Evolutionary conservation across 805 yeast species (phyloP).

Genomic region (Ogataea saltuana): DNA sequence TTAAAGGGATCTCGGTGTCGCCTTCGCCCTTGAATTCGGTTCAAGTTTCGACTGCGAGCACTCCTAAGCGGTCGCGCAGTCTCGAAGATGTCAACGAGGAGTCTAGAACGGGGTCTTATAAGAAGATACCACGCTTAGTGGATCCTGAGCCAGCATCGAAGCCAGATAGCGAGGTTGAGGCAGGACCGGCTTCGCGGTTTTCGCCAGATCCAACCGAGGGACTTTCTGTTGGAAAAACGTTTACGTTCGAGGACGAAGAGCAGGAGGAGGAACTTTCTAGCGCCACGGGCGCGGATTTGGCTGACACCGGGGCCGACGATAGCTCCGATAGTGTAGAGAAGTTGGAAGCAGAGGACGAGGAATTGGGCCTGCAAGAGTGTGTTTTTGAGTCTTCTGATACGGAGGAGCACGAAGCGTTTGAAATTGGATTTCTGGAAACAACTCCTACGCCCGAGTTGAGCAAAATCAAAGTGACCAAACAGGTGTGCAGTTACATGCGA

Average conservation of each 20-base stretch:
- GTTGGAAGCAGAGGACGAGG: conserved; percentile 7
- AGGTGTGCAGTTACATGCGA: conserved; percentile 47
- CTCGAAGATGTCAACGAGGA: conserved; percentile 5
- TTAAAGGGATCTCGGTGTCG: conserved; percentile 1
- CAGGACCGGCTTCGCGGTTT: neutral
- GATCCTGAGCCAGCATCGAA: conserved; percentile 2
- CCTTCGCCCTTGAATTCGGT: conserved; percentile 3
- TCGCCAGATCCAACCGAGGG: conserved; percentile 11
- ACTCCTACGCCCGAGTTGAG: conserved; percentile 23
- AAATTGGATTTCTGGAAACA: conserved; percentile 17
- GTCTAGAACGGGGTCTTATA: neutral
- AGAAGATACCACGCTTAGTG: conserved; percentile 6
- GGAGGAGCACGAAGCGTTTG: conserved; percentile 8
- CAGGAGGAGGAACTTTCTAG: conserved; percentile 6
- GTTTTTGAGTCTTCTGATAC: conserved; percentile 4
- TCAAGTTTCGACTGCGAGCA: neutral
- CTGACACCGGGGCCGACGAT: no score
- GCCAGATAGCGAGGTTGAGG: neutral
- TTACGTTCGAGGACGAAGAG: conserved; percentile 7
- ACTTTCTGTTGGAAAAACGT: conserved; percentile 14
- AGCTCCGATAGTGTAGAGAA: conserved; percentile 8
- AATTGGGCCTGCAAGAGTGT: conserved; percentile 11
- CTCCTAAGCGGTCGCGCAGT: conserved; percentile 17
- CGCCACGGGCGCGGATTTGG: no score
- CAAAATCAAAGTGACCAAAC: conserved; percentile 38